These are phyloP conservation scores for Pyricularia sp. DNA, from an alignment of 2,329 filamentous ascomycete species.

Conservation along the genomic window DNA sequence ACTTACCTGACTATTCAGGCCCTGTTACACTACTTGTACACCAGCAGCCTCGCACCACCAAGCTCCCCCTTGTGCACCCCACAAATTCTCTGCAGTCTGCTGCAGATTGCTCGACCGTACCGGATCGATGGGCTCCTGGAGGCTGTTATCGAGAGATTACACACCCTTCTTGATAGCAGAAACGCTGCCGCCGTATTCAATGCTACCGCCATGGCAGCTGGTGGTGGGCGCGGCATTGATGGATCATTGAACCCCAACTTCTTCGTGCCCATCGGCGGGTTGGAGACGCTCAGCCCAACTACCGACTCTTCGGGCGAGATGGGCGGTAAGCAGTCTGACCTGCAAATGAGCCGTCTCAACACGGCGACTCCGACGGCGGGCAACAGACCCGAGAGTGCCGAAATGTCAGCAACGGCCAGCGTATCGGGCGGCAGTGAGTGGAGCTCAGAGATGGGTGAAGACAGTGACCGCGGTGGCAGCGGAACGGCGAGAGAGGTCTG, in stretches of 20 bases:
- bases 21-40: constrained; percentile 88
- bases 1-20: constrained; percentile 84
- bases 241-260: constrained; percentile 55
- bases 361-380: constrained; percentile 24
- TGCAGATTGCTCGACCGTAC: constrained; percentile 90
- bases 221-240: constrained; percentile 76
- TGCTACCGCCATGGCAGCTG: constrained; percentile 93
- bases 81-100: constrained; percentile 87
- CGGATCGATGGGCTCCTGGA: constrained; percentile 88
- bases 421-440: constrained; percentile 46
- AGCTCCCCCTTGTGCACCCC: constrained; percentile 78
- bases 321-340: constrained; percentile 9
- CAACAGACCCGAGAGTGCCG: constrained; percentile 31
- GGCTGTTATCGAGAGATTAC: constrained; percentile 83
- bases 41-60: constrained; percentile 71
- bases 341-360: constrained; percentile 36
- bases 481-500: constrained; percentile 55
- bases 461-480: constrained; percentile 30
- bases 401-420: constrained; percentile 40
- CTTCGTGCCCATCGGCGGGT: constrained; percentile 40
- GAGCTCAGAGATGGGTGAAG: constrained; percentile 41
- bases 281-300: constrained; percentile 27
- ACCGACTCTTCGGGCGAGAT: constrained; percentile 16
- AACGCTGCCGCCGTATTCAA: constrained; percentile 98
- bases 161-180: constrained; percentile 79